A percentile compares a stretch with the other conserved stretches of the same genome.
Evolutionary conservation across 2,329 filamentous ascomycete genomes (phyloP).

Genomic region (Talaromyces verruculosus): DNA sequence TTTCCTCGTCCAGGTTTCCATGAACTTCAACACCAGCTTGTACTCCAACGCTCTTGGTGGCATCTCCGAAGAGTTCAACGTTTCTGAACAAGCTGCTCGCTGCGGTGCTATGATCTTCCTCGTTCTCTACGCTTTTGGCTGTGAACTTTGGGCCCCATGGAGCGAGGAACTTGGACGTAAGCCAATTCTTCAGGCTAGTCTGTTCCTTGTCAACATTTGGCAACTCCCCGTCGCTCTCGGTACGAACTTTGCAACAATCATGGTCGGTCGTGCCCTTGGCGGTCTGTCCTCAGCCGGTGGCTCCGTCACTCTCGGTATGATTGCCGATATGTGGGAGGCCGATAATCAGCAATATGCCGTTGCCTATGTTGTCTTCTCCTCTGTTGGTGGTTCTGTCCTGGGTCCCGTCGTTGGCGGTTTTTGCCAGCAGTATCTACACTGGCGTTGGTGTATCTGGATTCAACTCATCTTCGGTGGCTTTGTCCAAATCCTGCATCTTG

Average conservation of each 20-base stretch:
- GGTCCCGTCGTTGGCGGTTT: conserved; percentile 79
- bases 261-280: conserved; percentile 69
- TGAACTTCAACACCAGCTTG: conserved; percentile 76
- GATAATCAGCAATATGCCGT: conserved; percentile 74
- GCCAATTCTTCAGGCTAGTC: conserved; percentile 69
- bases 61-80: conserved; percentile 65
- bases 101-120: conserved; percentile 77
- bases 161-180: conserved; percentile 78
- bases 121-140: conserved; percentile 78
- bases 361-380: conserved; percentile 74
- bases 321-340: conserved; percentile 71
- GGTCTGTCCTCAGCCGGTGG: conserved; percentile 71
- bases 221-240: conserved; percentile 71
- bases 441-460: conserved; percentile 82
- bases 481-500: conserved; percentile 65
- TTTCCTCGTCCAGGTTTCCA: conserved; percentile 71
- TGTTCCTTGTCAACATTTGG: conserved; percentile 76
- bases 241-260: conserved; percentile 68
- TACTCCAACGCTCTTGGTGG: conserved; percentile 69
- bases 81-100: conserved; percentile 68
- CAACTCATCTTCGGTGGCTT: conserved; percentile 74
- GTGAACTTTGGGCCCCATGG: conserved; percentile 86
- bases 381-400: conserved; percentile 72
- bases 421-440: conserved; percentile 64
- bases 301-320: conserved; percentile 72